These are phyloP conservation scores for Quercus bicolor DNA, from an alignment of 306 rosid species.

Conservation along the genomic window DNA sequence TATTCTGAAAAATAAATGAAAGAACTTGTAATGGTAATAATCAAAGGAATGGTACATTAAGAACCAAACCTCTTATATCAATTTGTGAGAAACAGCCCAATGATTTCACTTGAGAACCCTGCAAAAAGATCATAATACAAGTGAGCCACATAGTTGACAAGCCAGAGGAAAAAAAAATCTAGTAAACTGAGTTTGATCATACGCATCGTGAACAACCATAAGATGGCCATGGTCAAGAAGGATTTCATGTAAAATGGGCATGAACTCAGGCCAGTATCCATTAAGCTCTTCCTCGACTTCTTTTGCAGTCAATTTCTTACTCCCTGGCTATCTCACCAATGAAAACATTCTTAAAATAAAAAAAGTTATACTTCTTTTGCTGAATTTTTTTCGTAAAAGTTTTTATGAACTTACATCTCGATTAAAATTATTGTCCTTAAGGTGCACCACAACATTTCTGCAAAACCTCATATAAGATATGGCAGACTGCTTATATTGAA, in stretches of 20 bases:
- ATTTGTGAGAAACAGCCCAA: not conserved
- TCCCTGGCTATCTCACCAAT: not conserved
- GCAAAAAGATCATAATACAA: not conserved
- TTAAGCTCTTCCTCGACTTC: not conserved
- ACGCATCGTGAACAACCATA: slow-evolving; percentile 7
- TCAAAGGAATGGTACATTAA: too few relatives aligned
- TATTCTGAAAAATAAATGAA: too few relatives aligned
- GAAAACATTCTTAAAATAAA: not conserved
- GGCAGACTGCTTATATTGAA: not conserved
- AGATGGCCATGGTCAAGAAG: not conserved
- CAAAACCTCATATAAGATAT: not conserved
- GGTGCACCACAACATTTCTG: not conserved
- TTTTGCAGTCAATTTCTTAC: not conserved
- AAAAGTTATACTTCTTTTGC: not conserved
- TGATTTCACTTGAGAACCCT: not conserved
- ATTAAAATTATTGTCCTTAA: not conserved
- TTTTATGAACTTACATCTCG: not conserved
- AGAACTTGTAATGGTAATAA: too few relatives aligned
- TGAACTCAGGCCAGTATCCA: not conserved
- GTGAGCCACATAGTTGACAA: not conserved
- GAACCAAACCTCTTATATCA: not conserved
- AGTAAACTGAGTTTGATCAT: not conserved
- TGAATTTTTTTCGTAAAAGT: not conserved
- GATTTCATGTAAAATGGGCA: slow-evolving; percentile 2
- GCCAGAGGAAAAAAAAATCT: not conserved